These are phyloP conservation scores for Paraconiothyrium sp. DNA, from an alignment of 2,329 filamentous ascomycete species.

Conservation along the genomic window DNA sequence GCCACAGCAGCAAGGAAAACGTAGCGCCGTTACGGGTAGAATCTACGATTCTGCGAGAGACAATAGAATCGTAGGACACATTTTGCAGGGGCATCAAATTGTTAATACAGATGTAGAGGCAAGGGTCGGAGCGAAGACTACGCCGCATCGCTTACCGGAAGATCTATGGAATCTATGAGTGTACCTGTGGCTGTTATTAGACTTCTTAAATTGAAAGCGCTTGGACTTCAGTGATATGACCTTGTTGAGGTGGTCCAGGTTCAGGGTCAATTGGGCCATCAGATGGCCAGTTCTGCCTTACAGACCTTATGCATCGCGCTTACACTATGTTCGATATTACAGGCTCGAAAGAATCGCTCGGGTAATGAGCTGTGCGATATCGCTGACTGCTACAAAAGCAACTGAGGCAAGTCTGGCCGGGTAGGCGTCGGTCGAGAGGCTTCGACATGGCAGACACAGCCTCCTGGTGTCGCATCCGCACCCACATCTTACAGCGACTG, in stretches of 20 bases:
- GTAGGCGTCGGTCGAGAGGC: neutral
- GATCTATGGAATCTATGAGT: neutral
- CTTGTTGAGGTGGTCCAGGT: neutral
- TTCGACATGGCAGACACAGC: neutral
- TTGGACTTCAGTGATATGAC: neutral
- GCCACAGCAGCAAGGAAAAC: neutral
- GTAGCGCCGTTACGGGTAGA: neutral
- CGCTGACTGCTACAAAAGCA: conserved; percentile 5
- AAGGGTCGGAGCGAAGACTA: neutral
- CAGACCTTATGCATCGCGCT: neutral
- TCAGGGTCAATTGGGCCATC: neutral
- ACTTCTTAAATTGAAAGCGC: neutral
- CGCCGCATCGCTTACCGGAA: conserved; percentile 9
- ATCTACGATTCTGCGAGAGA: conserved; percentile 2
- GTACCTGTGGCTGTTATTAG: neutral
- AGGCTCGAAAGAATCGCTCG: conserved; percentile 10
- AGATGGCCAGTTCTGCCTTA: conserved; percentile 1
- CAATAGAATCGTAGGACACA: neutral
- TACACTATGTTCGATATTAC: conserved; percentile 7
- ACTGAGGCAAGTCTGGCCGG: neutral
- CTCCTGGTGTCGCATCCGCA: conserved; percentile 5
- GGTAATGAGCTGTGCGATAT: neutral
- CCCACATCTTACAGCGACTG: neutral
- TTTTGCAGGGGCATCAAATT: conserved; percentile 1
- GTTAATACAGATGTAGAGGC: neutral